phyloP scores from a whole-genome alignment of 148 eudicot species.

The Rhododendron ovatum region DNA sequence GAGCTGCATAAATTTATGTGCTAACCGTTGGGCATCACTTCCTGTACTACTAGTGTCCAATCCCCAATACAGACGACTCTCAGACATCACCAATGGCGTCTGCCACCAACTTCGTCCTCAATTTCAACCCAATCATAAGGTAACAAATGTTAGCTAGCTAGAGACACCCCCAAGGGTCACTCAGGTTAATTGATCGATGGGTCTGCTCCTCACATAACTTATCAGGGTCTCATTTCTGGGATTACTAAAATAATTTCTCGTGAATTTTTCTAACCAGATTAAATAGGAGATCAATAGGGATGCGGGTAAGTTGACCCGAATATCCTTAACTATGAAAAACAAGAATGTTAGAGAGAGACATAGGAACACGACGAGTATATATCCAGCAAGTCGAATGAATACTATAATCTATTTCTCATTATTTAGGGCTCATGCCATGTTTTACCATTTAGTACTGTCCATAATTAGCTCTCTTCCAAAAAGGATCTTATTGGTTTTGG shows the following conservation, averaged over 20 bases:
- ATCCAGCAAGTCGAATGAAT: background rate
- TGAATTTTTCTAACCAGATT: too few species aligned
- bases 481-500: background rate
- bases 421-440: background rate
- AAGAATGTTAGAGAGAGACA: background rate
- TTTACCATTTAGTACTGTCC: background rate
- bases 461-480: background rate
- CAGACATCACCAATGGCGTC: conserved; percentile 35
- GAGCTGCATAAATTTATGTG: conserved; percentile 40
- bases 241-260: too few species aligned
- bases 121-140: conserved; percentile 31
- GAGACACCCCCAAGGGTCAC: background rate
- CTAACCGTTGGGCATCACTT: conserved; percentile 9
- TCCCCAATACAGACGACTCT: conserved; percentile 34
- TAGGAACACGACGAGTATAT: background rate
- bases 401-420: background rate
- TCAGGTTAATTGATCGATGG: too few species aligned
- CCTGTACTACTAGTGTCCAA: background rate
- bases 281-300: too few species aligned
- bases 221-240: too few species aligned
- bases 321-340: too few species aligned
- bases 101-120: conserved; percentile 42
- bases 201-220: too few species aligned
- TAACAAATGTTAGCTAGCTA: background rate
- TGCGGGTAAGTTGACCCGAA: too few species aligned